Percentiles rank a stretch among this genome's conserved stretches.
These are phyloP conservation scores for Eimeria falciformis DNA, from an alignment of 169 alveolate genomes.

Conservation along the genomic window DNA sequence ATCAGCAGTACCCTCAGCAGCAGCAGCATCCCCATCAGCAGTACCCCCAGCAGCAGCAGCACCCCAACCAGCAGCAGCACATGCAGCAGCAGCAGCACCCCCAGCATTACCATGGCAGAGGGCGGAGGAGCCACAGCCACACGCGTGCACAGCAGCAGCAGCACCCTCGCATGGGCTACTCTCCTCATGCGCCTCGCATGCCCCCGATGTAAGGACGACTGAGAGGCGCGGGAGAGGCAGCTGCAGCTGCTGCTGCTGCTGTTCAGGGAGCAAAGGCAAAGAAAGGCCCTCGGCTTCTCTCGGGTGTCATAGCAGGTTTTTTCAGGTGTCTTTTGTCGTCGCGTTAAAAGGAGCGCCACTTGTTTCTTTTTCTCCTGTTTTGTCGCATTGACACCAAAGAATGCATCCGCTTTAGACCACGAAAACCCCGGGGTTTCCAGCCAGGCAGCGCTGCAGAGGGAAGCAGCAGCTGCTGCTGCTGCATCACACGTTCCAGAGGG, in stretches of 20 bases:
- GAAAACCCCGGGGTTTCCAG: too few species aligned
- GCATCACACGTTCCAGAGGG: too few species aligned
- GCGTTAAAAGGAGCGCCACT: background rate
- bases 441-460: too few species aligned
- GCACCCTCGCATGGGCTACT: background rate
- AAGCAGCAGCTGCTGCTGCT: too few species aligned
- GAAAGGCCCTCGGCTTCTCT: background rate
- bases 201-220: background rate
- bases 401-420: too few species aligned
- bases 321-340: background rate
- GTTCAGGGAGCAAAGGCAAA: background rate
- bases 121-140: slow-evolving; percentile 7
- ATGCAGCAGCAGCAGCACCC: background rate
- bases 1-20: background rate
- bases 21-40: background rate
- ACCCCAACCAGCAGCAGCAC: background rate
- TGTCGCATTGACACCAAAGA: too few species aligned
- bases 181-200: background rate
- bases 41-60: background rate
- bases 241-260: background rate
- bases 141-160: slow-evolving; percentile 12
- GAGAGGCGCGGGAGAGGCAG: background rate
- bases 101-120: background rate
- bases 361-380: too few species aligned
- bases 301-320: background rate